Evolutionary conservation across 768 basidiomycete genomes (phyloP), one percentile per base, ranked within the genome.

Genomic region (Serendipita sp.): DNA sequence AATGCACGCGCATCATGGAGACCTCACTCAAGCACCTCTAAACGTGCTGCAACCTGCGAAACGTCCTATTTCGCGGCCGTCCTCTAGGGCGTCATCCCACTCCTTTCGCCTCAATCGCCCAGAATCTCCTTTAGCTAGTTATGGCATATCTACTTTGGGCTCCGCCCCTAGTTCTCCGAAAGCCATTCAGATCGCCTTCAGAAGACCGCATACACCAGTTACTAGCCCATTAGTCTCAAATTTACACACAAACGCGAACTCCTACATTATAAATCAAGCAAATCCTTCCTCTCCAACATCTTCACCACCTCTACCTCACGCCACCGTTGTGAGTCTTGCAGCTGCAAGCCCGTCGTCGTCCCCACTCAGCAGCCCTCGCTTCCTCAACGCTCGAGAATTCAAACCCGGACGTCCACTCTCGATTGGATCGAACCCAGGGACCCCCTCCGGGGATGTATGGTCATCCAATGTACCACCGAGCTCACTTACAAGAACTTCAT

Each of bases 1-100:
- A 67, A 96, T 97, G 94, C 94, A 97, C 76, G 88, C 89, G 75
- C 89, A 93, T 73, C 80, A 84, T 67, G 92, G 95, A 79, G 86
- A 90, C 76, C 76, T 86, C 45, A 83, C 86, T 11, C 86, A 87
- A 18, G 86, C 89, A 3, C 88, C 89, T 0, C 92, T 92, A 72
- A 76, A 90, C 65, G 89, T 86, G 75, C 77, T 92, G 58, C 91
- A 88, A 3, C 86, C 88, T 24, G 88, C 85, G 37, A 80, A 86
- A 66, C 83, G 88, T 18, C 89, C 88, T 35, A 80, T 86, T 62
- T 89, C 88, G 10, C 83, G 88, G 8, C 88, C 88, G 15, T 89
- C 87, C 44, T 91, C 89, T 54, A 80, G 89, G 66, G 84, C 89
- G 58, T 86, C 89, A 44, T 79, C 82, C 67, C 81, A 86, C 72